Evolutionary conservation across 106 monocot species (phyloP).

Genomic region (Dendrobium catenatum): DNA sequence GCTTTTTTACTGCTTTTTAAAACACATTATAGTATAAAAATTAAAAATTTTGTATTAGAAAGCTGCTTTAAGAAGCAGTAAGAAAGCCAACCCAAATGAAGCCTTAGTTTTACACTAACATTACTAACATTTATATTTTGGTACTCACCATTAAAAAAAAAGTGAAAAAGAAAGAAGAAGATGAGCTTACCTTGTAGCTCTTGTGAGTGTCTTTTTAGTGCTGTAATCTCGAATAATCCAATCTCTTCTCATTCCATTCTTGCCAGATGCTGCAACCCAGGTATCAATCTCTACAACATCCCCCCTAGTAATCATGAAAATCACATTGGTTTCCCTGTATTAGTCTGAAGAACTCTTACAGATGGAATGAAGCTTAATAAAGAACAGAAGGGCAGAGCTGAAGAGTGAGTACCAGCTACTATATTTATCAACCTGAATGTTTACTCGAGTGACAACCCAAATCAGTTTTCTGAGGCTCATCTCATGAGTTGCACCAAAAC

Average conservation of each 20-base stretch:
- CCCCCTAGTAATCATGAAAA: slow-evolving; percentile 24
- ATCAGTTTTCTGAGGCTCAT: slow-evolving; percentile 44
- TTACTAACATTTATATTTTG: too few species aligned
- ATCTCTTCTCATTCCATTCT: slow-evolving; percentile 62
- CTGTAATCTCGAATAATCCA: slow-evolving; percentile 42
- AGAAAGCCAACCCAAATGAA: too few species aligned
- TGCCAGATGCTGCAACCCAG: slow-evolving; percentile 53
- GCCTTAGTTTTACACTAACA: too few species aligned
- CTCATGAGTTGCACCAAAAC: slow-evolving; percentile 41
- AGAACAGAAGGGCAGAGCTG: background rate
- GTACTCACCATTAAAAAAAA: too few species aligned
- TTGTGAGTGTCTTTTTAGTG: slow-evolving; percentile 21
- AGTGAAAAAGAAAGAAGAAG: too few species aligned
- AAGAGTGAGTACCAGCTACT: slow-evolving; percentile 24
- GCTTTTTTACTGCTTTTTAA: too few species aligned
- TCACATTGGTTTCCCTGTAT: background rate
- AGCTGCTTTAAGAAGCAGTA: too few species aligned
- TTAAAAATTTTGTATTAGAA: too few species aligned
- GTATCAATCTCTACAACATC: slow-evolving; percentile 66
- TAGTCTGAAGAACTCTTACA: too few species aligned
- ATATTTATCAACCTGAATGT: slow-evolving; percentile 41
- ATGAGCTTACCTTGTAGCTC: slow-evolving; percentile 30
- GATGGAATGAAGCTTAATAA: background rate
- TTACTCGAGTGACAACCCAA: slow-evolving; percentile 41
- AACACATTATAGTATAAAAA: too few species aligned